phyloP scores from a whole-genome alignment of 2,329 filamentous ascomycete genomes.

The Bisporella sp. region DNA sequence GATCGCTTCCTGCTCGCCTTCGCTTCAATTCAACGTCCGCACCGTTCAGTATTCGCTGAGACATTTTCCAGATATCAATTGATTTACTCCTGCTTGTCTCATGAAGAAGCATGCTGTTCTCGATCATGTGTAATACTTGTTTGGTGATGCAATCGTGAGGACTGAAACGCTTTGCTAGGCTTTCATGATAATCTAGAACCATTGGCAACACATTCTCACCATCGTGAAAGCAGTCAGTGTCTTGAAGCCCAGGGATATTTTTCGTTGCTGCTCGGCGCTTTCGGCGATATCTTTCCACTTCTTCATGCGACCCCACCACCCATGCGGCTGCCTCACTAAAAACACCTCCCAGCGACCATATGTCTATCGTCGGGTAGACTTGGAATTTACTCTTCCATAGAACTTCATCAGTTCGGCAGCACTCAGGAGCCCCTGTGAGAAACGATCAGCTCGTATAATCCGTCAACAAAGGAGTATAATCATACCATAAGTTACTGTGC shows the following conservation, averaged over 20 bases:
- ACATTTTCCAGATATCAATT: neutral
- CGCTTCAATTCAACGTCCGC: neutral
- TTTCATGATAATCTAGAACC: neutral
- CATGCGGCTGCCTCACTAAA: constrained; percentile 25
- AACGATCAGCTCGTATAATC: constrained; percentile 2
- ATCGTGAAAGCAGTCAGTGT: constrained; percentile 26
- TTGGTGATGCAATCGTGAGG: neutral
- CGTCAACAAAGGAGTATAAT: neutral
- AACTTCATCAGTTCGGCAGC: constrained; percentile 11
- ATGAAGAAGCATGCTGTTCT: neutral
- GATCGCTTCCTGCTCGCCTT: neutral
- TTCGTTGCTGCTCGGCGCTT: constrained; percentile 15
- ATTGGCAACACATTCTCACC: constrained; percentile 3
- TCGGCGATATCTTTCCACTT: constrained; percentile 19
- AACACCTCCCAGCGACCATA: constrained; percentile 29
- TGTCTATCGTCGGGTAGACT: constrained; percentile 19
- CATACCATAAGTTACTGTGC: constrained; percentile 4
- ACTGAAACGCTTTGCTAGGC: neutral
- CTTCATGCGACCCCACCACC: constrained; percentile 20
- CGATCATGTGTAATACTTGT: neutral
- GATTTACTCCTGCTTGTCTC: neutral
- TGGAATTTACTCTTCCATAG: constrained; percentile 3
- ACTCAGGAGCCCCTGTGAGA: constrained; percentile 26
- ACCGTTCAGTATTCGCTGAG: neutral
- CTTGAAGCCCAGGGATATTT: constrained; percentile 7